Conservation (phyloP, 2,329 filamentous ascomycete genomes). For the Fusarium penzigii region DNA sequence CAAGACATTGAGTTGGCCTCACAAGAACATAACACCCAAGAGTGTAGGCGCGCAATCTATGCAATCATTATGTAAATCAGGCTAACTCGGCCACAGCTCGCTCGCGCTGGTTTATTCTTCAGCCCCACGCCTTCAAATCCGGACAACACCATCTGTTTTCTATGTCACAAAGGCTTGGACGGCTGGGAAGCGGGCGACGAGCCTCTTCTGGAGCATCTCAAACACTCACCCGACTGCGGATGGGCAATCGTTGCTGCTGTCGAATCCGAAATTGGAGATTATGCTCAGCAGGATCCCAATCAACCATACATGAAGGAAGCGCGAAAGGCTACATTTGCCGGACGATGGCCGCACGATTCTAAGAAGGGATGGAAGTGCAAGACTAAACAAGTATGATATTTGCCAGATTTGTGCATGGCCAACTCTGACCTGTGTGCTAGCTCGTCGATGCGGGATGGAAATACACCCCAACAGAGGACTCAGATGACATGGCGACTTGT, state of each 20-base stretch:
- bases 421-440: conserved; percentile 42
- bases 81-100: conserved; percentile 62
- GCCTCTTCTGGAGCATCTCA: conserved; percentile 81
- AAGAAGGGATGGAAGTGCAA: conserved; percentile 91
- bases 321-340: conserved; percentile 79
- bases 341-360: conserved; percentile 83
- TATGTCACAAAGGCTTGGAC: conserved; percentile 80
- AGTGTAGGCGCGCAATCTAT: conserved; percentile 29
- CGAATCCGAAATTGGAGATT: conserved; percentile 62
- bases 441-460: conserved; percentile 93
- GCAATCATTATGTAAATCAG: conserved; percentile 4
- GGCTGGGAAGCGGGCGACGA: conserved; percentile 90
- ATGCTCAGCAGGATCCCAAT: conserved; percentile 72
- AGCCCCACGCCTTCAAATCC: conserved; percentile 71
- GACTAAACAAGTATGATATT: conserved; percentile 69
- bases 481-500: conserved; percentile 87
- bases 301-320: conserved; percentile 72
- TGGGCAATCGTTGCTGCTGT: conserved; percentile 76
- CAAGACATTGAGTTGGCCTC: conserved; percentile 74
- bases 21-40: conserved; percentile 44
- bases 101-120: conserved; percentile 89
- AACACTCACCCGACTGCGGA: conserved; percentile 78
- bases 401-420: not conserved
- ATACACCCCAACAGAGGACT: conserved; percentile 81
- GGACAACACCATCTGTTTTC: conserved; percentile 89